Base-by-base conservation (phyloP, 1,284 basidiomycete species). In the Malassezia arunalokei region DNA sequence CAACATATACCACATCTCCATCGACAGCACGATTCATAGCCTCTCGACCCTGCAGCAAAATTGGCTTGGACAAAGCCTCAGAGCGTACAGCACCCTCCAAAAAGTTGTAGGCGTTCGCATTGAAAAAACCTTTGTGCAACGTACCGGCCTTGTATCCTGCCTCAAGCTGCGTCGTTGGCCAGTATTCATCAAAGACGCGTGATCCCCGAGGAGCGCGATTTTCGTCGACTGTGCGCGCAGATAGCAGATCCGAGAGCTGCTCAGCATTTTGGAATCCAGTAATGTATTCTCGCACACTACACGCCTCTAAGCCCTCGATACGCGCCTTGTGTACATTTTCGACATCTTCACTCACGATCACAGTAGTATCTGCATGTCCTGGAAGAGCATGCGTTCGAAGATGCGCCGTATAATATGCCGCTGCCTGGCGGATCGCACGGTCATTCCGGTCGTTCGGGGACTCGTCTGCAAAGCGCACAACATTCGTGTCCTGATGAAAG, bases 11-110 rank as follows among this genome's bases (percentile, higher is more conserved):
- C 14, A 94, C 76, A 68, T 99, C 94, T 1, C 94, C 91, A 51
- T 95, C 82, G 3, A 96, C 85, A 0, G 90, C 83, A 27, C 94
- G 82, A 72, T 99, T 99, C 86, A 96, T 95, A 53, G 87, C 82
- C 73, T 92, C 84, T 28, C 90, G 79, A 0, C 92, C 91, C 17
- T 88, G 79, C 2, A 99, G 78, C 7, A 98, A 77, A 8, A 98
- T 79, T 0, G 88, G 84, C 65, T 86, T 88, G 14, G 78, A 76
- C 60, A 86, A 84, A 0, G 79, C 79, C 1, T 82, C 80, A 0
- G 85, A 83, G 5, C 81, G 79, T 14, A 96, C 90, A 41, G 79
- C 86, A 2, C 88, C 92, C 83, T 88, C 54, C 39, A 96, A 79
- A 68, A 92, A 98, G 73, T 98, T 98, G 77, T 88, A 98, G 56